Base-by-base conservation (phyloP, 768 basidiomycete species). In the Rhodosporidiobolus sp. region DNA sequence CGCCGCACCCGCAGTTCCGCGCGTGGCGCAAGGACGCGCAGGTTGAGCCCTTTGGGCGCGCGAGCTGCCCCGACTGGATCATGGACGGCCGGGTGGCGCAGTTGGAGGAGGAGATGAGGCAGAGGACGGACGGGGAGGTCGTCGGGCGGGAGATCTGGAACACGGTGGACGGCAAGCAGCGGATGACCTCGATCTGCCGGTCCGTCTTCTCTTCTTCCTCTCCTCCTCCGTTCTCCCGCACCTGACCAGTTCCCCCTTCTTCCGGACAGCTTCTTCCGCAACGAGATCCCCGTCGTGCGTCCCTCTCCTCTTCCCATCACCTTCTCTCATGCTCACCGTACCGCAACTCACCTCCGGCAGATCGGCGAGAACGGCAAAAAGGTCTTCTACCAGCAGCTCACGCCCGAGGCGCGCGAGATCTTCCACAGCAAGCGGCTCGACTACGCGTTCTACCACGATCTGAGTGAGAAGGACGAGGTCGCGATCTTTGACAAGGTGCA, bases 151-250 rank as follows among this genome's bases (percentile, higher is more conserved):
- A 55, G 56, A 38, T 73, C 6, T 73, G 72, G 67, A 65, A 48
- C 12, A 64, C 58, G 24, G 49, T 49, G 14, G 72, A 73, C 22
- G 72, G 72, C 5, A 73, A 73, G 48, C 72, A 73, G 53, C n/a
- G 72, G 45, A 64, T 68, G 45, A 69, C 63, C 1, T 20, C 63
- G 32, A 62, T 73, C 28, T 4, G 3, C 28, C 28, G 17, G 67
- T 73, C 28, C 20, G 63, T 60, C 30, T 34, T 46, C 26, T 11
- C 20, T 32, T 30, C 53, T 32, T 43, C 22, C 24, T n/a, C 32
- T 34, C 58, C 57, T 56, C 30, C 17, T 20, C 16, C 24, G 35
- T 26, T 24, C 8, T 52, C 45, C 9, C 45, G 12, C 6, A 32
- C 19, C 30, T 19, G 4, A 7, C n/a, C 10, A 1, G 5, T 54